Evolutionary conservation across 179 eudicot species (phyloP).

Genomic region (Carnegiea gigantea): DNA sequence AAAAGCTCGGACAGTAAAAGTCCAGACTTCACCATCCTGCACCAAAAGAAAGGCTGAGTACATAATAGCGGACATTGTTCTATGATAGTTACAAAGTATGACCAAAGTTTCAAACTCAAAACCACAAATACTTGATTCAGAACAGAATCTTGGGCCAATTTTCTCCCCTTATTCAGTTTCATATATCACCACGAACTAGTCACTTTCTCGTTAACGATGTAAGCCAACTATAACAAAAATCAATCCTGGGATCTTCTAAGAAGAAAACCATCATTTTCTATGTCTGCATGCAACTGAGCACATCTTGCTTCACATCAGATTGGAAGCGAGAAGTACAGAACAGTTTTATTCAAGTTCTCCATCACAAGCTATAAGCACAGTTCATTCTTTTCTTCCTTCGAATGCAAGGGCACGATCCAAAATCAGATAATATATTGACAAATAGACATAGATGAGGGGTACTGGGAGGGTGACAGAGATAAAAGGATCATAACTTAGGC

Average conservation of each 20-base stretch:
- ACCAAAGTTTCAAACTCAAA: background rate
- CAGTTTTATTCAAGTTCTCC: background rate
- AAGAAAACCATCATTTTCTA: background rate
- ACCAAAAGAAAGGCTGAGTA: background rate
- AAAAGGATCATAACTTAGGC: too few species aligned
- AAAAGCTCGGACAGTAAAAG: constrained; percentile 75
- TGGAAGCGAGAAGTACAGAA: background rate
- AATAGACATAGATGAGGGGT: background rate
- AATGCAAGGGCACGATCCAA: background rate
- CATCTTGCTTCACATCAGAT: background rate
- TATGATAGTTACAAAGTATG: background rate
- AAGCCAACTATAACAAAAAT: background rate
- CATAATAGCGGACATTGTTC: background rate
- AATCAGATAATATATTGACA: background rate
- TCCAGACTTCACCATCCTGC: constrained; percentile 95
- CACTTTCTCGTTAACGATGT: background rate
- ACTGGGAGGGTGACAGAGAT: background rate
- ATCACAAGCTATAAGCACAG: background rate
- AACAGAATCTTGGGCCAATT: background rate
- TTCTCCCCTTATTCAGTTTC: background rate
- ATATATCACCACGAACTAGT: background rate
- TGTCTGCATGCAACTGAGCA: background rate
- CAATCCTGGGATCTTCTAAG: background rate
- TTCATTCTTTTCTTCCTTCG: background rate
- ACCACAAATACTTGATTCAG: background rate